These are phyloP conservation scores for Keithomyces neogunnii DNA, from an alignment of 2,329 filamentous ascomycete genomes.

Conservation along the genomic window DNA sequence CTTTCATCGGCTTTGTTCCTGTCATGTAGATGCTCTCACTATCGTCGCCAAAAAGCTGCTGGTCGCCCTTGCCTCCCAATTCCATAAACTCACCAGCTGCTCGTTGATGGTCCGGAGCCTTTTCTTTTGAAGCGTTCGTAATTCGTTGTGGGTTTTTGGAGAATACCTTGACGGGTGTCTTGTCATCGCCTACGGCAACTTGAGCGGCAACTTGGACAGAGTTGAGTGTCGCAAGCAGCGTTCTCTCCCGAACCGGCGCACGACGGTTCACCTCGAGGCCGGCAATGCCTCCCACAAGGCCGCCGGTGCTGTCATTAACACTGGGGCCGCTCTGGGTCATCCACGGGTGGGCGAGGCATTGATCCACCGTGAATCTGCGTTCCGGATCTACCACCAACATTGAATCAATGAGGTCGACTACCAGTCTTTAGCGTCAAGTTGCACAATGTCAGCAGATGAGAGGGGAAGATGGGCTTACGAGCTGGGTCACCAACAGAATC, in stretches of 20 bases:
- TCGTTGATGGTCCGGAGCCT: slow-evolving; percentile 57
- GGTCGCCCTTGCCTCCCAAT: slow-evolving; percentile 80
- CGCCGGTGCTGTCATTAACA: slow-evolving; percentile 80
- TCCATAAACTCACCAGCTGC: slow-evolving; percentile 70
- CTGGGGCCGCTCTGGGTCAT: slow-evolving; percentile 54
- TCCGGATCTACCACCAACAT: slow-evolving; percentile 89
- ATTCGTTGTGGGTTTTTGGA: slow-evolving; percentile 53
- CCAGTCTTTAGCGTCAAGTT: not conserved
- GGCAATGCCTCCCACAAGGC: slow-evolving; percentile 78
- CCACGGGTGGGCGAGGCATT: slow-evolving; percentile 90
- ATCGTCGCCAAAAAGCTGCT: slow-evolving; percentile 64
- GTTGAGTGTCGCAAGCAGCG: slow-evolving; percentile 75
- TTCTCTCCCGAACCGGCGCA: slow-evolving; percentile 74
- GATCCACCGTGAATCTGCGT: slow-evolving; percentile 77
- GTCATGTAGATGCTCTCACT: slow-evolving; percentile 39
- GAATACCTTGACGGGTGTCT: slow-evolving; percentile 62
- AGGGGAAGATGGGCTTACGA: slow-evolving; percentile 31
- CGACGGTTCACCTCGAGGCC: slow-evolving; percentile 77
- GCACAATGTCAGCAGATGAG: slow-evolving; percentile 1
- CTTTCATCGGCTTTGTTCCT: slow-evolving; percentile 19
- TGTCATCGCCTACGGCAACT: slow-evolving; percentile 47
- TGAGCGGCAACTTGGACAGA: slow-evolving; percentile 49
- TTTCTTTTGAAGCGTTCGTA: slow-evolving; percentile 43
- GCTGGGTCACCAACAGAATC: slow-evolving; percentile 59
- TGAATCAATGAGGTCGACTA: slow-evolving; percentile 77